These are phyloP conservation scores for Zostera marina DNA, from an alignment of 116 monocot species.

Conservation along the genomic window DNA sequence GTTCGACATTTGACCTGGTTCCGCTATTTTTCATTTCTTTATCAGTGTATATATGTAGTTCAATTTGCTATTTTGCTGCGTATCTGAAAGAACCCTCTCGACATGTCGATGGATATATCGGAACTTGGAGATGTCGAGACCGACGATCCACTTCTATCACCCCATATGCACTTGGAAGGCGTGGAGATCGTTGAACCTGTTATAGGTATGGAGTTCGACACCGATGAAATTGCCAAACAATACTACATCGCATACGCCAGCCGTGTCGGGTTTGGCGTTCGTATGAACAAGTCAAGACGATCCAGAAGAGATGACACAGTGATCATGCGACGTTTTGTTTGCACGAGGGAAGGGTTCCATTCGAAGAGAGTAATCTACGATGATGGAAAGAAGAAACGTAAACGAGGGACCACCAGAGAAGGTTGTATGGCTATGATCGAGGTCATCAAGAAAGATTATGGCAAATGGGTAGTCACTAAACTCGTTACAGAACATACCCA, in stretches of 20 bases:
- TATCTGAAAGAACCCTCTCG: too few relatives aligned
- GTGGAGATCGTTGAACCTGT: slow-evolving; percentile 20
- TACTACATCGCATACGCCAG: slow-evolving; percentile 27
- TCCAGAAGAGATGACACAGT: slow-evolving; percentile 29
- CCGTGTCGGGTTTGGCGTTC: slow-evolving; percentile 25
- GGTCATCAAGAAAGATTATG: slow-evolving; percentile 24
- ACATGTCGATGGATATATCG: slow-evolving; percentile 20
- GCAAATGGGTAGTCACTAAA: slow-evolving; percentile 26
- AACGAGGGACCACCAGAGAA: slow-evolving; percentile 24
- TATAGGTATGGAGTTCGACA: slow-evolving; percentile 36
- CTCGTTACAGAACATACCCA: slow-evolving; percentile 27
- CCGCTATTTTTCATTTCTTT: too few relatives aligned
- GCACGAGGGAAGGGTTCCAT: slow-evolving; percentile 35
- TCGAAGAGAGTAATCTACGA: slow-evolving; percentile 31
- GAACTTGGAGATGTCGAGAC: slow-evolving; percentile 25
- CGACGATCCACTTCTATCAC: slow-evolving; percentile 15
- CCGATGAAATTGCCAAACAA: slow-evolving; percentile 25
- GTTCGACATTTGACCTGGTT: too few relatives aligned
- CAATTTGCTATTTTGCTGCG: too few relatives aligned
- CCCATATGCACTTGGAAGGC: slow-evolving; percentile 24
- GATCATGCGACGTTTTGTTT: slow-evolving; percentile 34
- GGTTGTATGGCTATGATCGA: slow-evolving; percentile 46
- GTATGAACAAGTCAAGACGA: slow-evolving; percentile 26
- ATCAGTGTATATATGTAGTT: too few relatives aligned
- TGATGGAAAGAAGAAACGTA: slow-evolving; percentile 30